Evolutionary conservation across 257 asterid species (phyloP), one percentile per base, ranked within the genome.

Genomic region (Nicotiana tomentosiformis): DNA sequence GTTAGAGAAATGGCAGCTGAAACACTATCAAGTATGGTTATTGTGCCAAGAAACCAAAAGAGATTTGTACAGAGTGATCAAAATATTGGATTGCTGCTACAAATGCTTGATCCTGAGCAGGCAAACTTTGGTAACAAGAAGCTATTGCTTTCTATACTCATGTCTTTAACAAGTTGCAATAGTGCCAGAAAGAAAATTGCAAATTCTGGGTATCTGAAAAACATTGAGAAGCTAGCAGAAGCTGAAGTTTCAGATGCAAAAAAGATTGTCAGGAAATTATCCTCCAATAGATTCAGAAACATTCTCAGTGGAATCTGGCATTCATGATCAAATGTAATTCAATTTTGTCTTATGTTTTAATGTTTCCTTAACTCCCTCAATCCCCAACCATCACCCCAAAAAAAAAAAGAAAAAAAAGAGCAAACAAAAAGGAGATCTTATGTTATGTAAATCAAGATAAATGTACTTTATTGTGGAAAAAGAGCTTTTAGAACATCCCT

Each of bases 141-240:
- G 88, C 84, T 93, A 0, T 82, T 94, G 86, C 94, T 96, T 39
- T 94, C 99, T 55, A 91, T 94, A 43, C 70, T 96, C 83, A 87
- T 92, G 98, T 88, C 94, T 2, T 74, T 96, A 83, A 87, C 92
- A 20, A 87, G 89, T 32, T 91, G 95, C 90, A 92, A 86, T 51
- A 91, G 92, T 76, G 98, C 94, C 39, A 96, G 98, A 83, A 96
- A 91, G 93, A 92, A 92, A 89, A 96, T 96, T 12, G 89, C 85
- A 56, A 88, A 87, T 69, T 96, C 98, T 0, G 94, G 94, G 0
- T 89, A 91, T 90, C 80, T 94, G 16, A 93, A 88, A 77, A 90
- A 91, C 87, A 91, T 94, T 51, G 95, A 94, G 84, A 92, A 90
- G 88, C 88, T 96, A 37, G 98, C 98, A 1, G 98, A 92, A 53